Conservation (phyloP, 2,329 filamentous ascomycete genomes). For the Tolypocladium nubicola region DNA sequence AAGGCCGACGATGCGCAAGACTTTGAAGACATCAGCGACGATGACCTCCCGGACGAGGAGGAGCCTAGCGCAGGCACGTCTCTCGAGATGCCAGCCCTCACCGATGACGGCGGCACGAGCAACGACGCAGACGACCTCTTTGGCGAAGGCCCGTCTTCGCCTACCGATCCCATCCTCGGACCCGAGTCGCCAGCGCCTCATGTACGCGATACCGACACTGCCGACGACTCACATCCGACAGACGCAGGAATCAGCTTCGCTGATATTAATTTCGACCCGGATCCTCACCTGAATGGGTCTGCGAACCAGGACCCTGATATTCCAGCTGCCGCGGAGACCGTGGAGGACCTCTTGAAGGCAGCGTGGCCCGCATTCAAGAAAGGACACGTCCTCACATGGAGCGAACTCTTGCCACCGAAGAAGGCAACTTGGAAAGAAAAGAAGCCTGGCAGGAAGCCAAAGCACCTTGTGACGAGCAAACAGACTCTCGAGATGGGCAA, state of each 20-base stretch:
- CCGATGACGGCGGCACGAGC: constrained; percentile 49
- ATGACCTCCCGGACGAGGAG: constrained; percentile 80
- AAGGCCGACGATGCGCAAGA: constrained; percentile 92
- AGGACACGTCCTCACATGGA: constrained; percentile 66
- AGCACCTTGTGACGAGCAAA: constrained; percentile 76
- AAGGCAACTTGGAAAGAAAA: constrained; percentile 71
- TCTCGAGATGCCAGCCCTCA: constrained; percentile 40
- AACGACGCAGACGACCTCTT: constrained; percentile 59
- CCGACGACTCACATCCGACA: constrained; percentile 21
- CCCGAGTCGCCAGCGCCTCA: constrained; percentile 33
- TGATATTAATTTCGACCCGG: constrained; percentile 37
- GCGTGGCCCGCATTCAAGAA: constrained; percentile 75
- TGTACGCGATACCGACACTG: constrained; percentile 27
- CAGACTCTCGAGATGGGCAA: constrained; percentile 74
- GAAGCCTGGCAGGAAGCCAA: constrained; percentile 66
- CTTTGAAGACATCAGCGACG: constrained; percentile 83
- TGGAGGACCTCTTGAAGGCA: constrained; percentile 65
- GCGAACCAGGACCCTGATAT: constrained; percentile 51
- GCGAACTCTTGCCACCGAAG: constrained; percentile 73
- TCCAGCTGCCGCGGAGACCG: constrained; percentile 60
- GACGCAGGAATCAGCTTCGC: constrained; percentile 23
- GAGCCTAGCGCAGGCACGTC: constrained; percentile 36
- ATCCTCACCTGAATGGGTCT: constrained; percentile 28
- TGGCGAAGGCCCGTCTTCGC: constrained; percentile 48
- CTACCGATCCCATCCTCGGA: constrained; percentile 29